Conservation (phyloP, 495 filamentous ascomycete species). For the Neurospora discreta region DNA sequence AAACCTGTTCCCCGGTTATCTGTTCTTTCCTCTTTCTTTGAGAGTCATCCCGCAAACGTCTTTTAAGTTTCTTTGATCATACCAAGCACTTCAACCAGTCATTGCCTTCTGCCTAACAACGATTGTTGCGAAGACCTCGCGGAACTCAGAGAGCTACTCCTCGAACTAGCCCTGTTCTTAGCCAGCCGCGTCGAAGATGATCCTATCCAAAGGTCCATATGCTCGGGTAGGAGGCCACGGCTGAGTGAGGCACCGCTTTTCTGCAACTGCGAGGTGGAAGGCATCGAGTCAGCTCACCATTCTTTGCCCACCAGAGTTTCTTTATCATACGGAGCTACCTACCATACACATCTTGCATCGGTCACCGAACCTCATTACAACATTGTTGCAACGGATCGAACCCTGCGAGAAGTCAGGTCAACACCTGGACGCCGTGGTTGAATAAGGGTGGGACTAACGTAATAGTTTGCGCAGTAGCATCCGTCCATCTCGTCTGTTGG, state of each 20-base stretch:
- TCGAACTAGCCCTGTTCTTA: neutral
- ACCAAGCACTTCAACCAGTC: neutral
- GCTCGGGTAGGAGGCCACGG: conserved; percentile 13
- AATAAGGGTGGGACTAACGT: conserved; percentile 23
- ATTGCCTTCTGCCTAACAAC: neutral
- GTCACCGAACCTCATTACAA: conserved; percentile 32
- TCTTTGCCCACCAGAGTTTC: neutral
- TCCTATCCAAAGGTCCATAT: conserved; percentile 8
- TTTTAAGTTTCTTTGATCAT: neutral
- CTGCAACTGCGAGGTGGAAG: conserved; percentile 1
- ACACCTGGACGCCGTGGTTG: neutral
- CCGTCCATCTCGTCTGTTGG: conserved; percentile 5
- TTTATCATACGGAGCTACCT: conserved; percentile 5
- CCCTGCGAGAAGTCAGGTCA: conserved; percentile 19
- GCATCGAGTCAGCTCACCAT: neutral
- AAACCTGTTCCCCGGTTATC: neutral
- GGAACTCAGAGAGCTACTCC: neutral
- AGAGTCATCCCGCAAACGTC: neutral
- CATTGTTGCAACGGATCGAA: conserved; percentile 34
- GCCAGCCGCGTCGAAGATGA: neutral
- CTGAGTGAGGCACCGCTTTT: conserved; percentile 18
- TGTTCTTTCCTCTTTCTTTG: neutral
- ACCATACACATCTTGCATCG: conserved; percentile 34
- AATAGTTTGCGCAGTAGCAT: conserved; percentile 45
- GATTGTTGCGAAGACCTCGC: neutral